Percentiles rank a stretch among this genome's conserved stretches.
These are phyloP conservation scores for Cercospora citrullina DNA, from an alignment of 2,329 filamentous ascomycete species.

Conservation along the genomic window DNA sequence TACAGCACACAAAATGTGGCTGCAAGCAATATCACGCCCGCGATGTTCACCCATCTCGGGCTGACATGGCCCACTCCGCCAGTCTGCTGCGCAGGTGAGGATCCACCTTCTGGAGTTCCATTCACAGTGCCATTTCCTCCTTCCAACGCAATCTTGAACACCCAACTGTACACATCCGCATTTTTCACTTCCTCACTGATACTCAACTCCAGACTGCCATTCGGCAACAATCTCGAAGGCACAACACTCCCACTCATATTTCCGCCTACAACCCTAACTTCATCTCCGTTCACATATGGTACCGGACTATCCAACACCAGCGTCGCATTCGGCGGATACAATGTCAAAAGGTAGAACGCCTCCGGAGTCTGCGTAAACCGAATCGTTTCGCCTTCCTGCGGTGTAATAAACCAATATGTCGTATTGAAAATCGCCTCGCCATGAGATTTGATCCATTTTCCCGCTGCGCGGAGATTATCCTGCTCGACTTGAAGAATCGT, in stretches of 20 bases:
- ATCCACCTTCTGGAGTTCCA: background rate
- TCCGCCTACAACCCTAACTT: constrained; percentile 48
- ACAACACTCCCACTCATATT: constrained; percentile 34
- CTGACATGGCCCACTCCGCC: background rate
- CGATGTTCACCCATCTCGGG: background rate
- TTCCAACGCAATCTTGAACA: constrained; percentile 43
- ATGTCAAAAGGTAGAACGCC: constrained; percentile 55
- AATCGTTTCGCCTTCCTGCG: constrained; percentile 48
- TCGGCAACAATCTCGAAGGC: constrained; percentile 29
- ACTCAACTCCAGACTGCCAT: constrained; percentile 39
- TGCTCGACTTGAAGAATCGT: constrained; percentile 54
- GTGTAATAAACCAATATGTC: constrained; percentile 54
- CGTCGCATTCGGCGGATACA: constrained; percentile 47
- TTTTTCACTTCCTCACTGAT: constrained; percentile 38
- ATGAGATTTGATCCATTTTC: constrained; percentile 56
- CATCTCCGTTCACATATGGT: constrained; percentile 51
- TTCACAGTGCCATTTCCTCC: constrained; percentile 6
- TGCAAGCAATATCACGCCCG: constrained; percentile 3
- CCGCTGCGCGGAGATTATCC: constrained; percentile 52
- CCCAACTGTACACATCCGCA: constrained; percentile 46
- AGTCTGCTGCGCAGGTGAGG: constrained; percentile 9
- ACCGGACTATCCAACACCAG: constrained; percentile 48
- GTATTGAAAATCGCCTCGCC: constrained; percentile 59
- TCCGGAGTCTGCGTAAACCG: constrained; percentile 55
- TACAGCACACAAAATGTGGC: constrained; percentile 10